These are phyloP conservation scores for Colletotrichum kahawae DNA, from an alignment of 2,329 filamentous ascomycete species.

Conservation along the genomic window DNA sequence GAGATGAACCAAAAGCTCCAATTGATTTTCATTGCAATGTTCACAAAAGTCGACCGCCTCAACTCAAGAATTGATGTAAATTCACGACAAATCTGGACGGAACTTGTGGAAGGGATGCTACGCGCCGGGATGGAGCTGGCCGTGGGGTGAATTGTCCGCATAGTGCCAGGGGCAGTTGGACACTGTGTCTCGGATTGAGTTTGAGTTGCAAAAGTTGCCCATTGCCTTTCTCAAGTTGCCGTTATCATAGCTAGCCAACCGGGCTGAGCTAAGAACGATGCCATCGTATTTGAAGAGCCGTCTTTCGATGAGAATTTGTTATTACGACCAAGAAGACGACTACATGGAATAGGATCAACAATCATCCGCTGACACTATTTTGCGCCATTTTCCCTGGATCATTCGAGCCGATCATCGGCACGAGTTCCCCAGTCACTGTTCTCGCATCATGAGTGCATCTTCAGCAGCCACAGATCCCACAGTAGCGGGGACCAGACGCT, in stretches of 20 bases:
- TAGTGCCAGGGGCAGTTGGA: not conserved
- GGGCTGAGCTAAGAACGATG: not conserved
- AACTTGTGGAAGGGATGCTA: not conserved
- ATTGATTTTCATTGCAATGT: accelerated
- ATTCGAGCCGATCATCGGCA: not conserved
- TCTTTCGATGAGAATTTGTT: not conserved
- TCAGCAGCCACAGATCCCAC: not conserved
- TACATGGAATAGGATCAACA: not conserved
- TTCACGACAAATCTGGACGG: not conserved
- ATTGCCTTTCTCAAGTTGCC: not conserved
- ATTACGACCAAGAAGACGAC: not conserved
- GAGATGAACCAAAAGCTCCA: accelerated
- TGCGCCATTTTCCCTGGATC: not conserved
- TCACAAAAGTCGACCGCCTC: not conserved
- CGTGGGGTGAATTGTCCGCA: not conserved
- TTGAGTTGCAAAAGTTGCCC: not conserved
- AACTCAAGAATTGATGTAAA: not conserved
- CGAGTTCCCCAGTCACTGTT: not conserved
- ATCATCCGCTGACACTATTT: not conserved
- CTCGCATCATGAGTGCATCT: not conserved
- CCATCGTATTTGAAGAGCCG: not conserved
- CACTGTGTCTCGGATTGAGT: not conserved
- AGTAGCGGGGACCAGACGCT: conserved; percentile 11
- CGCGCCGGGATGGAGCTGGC: not conserved
- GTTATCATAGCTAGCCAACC: not conserved